Conservation (phyloP, 2,329 filamentous ascomycete genomes). For the Sordariomycetes sp. region DNA sequence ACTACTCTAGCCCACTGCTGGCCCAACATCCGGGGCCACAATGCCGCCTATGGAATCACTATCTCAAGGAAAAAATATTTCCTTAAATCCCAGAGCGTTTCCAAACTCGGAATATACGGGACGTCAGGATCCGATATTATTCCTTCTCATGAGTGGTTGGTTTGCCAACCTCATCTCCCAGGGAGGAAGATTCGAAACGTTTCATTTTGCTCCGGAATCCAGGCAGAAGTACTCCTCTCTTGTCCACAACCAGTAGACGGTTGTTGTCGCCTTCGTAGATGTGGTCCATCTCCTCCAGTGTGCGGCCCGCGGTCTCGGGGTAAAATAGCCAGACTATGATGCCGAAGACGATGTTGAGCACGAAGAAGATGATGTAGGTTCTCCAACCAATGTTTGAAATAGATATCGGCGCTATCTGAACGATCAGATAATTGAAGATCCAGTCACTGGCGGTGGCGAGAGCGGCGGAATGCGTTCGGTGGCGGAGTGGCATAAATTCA, state of each 20-base stretch:
- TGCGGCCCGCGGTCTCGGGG: not conserved
- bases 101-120: too few species aligned
- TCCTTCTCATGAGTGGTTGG: too few species aligned
- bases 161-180: too few species aligned
- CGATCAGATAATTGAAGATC: conserved; percentile 20
- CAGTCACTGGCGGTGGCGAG: conserved; percentile 21
- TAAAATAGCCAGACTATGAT: conserved; percentile 2
- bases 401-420: not conserved
- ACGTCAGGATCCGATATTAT: too few species aligned
- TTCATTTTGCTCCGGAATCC: too few species aligned
- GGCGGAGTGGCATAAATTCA: conserved; percentile 1
- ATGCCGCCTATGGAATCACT: too few species aligned
- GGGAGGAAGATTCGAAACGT: too few species aligned
- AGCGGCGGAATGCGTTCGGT: conserved; percentile 9
- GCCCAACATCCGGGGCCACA: too few species aligned
- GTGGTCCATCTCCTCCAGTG: conserved; percentile 1
- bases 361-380: conserved; percentile 33
- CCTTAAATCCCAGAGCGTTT: too few species aligned
- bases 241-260: not conserved
- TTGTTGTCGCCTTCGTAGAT: not conserved
- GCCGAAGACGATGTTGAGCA: conserved; percentile 27
- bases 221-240: not conserved
- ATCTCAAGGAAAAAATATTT: too few species aligned
- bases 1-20: too few species aligned
- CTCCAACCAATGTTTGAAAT: conserved; percentile 32